Evolutionary conservation across 495 filamentous ascomycete genomes (phyloP).

Genomic region (Wilcoxina mikolae): DNA sequence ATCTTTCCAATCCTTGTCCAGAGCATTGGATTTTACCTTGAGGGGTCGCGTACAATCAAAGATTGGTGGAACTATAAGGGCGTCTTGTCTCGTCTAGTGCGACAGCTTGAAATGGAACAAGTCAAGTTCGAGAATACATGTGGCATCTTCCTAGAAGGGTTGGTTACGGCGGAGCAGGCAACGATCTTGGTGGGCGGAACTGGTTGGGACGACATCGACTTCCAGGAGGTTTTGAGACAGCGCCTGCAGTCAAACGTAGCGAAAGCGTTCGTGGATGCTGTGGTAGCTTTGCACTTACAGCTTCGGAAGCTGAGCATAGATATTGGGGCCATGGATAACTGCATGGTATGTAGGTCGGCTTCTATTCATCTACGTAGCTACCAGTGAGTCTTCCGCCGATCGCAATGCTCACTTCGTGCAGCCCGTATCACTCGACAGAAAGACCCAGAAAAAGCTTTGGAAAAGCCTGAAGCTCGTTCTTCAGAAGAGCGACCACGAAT

Average conservation of each 20-base stretch:
- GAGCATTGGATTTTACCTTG: neutral
- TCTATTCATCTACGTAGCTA: neutral
- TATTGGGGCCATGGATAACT: slow-evolving; percentile 11
- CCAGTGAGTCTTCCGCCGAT: neutral
- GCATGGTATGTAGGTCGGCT: slow-evolving; percentile 9
- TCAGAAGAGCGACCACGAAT: slow-evolving; percentile 11
- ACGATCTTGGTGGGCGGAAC: slow-evolving; percentile 17
- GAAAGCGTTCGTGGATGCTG: slow-evolving; percentile 10
- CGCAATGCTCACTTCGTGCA: neutral
- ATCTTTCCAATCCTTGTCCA: neutral
- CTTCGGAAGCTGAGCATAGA: slow-evolving; percentile 15
- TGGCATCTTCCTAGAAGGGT: slow-evolving; percentile 21
- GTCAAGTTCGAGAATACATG: slow-evolving; percentile 25
- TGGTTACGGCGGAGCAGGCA: slow-evolving; percentile 11
- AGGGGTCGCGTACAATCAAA: neutral
- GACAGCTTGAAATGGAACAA: slow-evolving; percentile 15
- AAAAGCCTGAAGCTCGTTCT: slow-evolving; percentile 18
- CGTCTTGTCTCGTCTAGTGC: neutral
- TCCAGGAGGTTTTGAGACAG: slow-evolving; percentile 16
- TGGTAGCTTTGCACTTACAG: slow-evolving; percentile 9
- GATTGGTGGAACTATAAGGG: neutral
- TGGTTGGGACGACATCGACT: slow-evolving; percentile 16
- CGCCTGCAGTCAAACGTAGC: slow-evolving; percentile 13
- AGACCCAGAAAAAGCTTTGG: slow-evolving; percentile 13
- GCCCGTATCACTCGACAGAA: slow-evolving; percentile 4